These are phyloP conservation scores for Trapa bicornis DNA, from an alignment of 345 rosid genomes.

Conservation along the genomic window DNA sequence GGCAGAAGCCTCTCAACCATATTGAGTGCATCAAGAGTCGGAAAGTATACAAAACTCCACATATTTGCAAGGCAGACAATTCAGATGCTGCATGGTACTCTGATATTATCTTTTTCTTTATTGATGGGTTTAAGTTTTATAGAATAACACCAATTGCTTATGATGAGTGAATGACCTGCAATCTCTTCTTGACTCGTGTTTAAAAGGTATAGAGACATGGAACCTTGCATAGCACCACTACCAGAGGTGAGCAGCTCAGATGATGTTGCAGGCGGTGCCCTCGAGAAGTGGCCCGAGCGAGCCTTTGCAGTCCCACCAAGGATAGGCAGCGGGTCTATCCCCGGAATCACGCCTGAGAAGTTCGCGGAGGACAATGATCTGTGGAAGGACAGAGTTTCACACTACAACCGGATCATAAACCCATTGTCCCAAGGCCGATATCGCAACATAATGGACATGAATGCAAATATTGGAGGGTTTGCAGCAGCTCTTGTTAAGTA, in stretches of 20 bases:
- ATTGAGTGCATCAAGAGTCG: slow-evolving; percentile 47
- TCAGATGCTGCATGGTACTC: slow-evolving; percentile 68
- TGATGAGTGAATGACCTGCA: background rate
- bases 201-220: slow-evolving; percentile 64
- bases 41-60: slow-evolving; percentile 36
- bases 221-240: slow-evolving; percentile 66
- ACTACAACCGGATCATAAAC: slow-evolving; percentile 47
- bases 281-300: slow-evolving; percentile 84
- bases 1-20: slow-evolving; percentile 89
- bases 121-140: background rate
- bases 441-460: slow-evolving; percentile 92
- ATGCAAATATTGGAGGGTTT: slow-evolving; percentile 89
- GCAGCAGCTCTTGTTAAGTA: slow-evolving; percentile 63
- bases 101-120: too few relatives aligned
- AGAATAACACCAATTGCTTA: background rate
- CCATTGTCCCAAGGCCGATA: slow-evolving; percentile 58
- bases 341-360: slow-evolving; percentile 49
- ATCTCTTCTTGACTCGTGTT: slow-evolving; percentile 1
- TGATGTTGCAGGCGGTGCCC: slow-evolving; percentile 70
- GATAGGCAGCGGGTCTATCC: slow-evolving; percentile 52
- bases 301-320: slow-evolving; percentile 76
- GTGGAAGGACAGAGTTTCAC: slow-evolving; percentile 59
- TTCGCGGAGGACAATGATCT: slow-evolving; percentile 60
- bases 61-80: slow-evolving; percentile 54
- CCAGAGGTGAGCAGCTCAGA: slow-evolving; percentile 60